Percentiles rank a stretch among this genome's conserved stretches.
phyloP scores from a whole-genome alignment of 257 asterid genomes.

The Scutellaria galericulata region DNA sequence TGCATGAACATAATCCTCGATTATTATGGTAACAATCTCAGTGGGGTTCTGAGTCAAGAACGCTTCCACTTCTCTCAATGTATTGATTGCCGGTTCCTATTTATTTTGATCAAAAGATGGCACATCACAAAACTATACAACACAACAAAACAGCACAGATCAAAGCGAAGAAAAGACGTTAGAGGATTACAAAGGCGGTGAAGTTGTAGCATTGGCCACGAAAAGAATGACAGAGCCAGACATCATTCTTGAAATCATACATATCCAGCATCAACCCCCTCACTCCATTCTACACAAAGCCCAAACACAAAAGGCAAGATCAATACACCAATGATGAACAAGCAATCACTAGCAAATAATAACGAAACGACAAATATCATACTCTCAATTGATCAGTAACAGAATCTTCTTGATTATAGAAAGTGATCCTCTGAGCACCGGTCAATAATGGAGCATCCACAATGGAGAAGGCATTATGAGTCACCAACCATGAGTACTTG shows the following conservation, averaged over 20 bases:
- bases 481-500: constrained; percentile 93
- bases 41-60: constrained; percentile 79
- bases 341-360: not conserved
- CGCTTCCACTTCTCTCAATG: constrained; percentile 91
- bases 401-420: constrained; percentile 92
- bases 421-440: constrained; percentile 82
- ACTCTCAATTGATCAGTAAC: constrained; percentile 92
- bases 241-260: constrained; percentile 93
- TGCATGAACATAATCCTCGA: constrained; percentile 91
- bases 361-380: constrained; percentile 19
- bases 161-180: constrained; percentile 17
- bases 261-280: constrained; percentile 99
- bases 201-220: constrained; percentile 93
- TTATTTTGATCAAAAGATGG: constrained; percentile 28
- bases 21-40: constrained; percentile 86
- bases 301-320: constrained; percentile 27
- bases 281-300: constrained; percentile 81
- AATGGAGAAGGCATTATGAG: constrained; percentile 92
- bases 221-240: constrained; percentile 98
- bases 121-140: constrained; percentile 36
- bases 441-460: constrained; percentile 80
- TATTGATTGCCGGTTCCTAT: constrained; percentile 78
- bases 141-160: not conserved
- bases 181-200: constrained; percentile 83
- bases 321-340: not conserved